phyloP scores from a whole-genome alignment of 2,329 filamentous ascomycete species.

The Purpureocillium lavendulum region DNA sequence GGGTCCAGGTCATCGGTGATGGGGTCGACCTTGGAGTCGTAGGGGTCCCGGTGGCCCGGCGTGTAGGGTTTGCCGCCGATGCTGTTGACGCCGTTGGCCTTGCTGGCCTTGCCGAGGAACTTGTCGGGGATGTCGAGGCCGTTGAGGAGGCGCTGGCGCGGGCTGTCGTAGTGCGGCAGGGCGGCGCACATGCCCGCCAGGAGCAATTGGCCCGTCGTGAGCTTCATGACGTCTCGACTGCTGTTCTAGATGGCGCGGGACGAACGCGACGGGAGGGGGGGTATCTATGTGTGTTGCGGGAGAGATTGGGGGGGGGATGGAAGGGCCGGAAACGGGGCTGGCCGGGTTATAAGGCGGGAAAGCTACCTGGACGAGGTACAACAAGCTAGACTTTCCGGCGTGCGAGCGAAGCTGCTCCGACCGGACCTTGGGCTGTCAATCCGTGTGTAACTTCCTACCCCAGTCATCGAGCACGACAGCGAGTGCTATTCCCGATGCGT shows the following conservation, averaged over 20 bases:
- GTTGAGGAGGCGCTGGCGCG: slow-evolving; percentile 44
- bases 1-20: slow-evolving; percentile 54
- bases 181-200: slow-evolving; percentile 15
- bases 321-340: background rate
- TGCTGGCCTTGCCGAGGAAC: slow-evolving; percentile 17
- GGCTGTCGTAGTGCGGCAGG: slow-evolving; percentile 36
- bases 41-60: slow-evolving; percentile 50
- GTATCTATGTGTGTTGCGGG: background rate
- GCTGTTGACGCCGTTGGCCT: slow-evolving; percentile 15
- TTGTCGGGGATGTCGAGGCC: slow-evolving; percentile 37
- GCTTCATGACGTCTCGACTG: slow-evolving; percentile 17
- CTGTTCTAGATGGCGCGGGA: no score
- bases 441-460: no score
- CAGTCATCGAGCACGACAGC: no score
- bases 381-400: no score
- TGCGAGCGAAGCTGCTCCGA: no score
- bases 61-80: slow-evolving; percentile 43
- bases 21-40: slow-evolving; percentile 54
- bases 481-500: no score
- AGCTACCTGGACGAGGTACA: no score
- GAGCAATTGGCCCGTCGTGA: slow-evolving; percentile 15
- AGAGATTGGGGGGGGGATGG: background rate
- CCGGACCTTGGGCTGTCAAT: no score
- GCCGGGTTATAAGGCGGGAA: slow-evolving; percentile 2
- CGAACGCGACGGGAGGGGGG: no score